A percentile compares a stretch with the other conserved stretches of the same genome.
These are phyloP conservation scores for Clavaria fumosa DNA, from an alignment of 768 basidiomycete species.

Conservation along the genomic window DNA sequence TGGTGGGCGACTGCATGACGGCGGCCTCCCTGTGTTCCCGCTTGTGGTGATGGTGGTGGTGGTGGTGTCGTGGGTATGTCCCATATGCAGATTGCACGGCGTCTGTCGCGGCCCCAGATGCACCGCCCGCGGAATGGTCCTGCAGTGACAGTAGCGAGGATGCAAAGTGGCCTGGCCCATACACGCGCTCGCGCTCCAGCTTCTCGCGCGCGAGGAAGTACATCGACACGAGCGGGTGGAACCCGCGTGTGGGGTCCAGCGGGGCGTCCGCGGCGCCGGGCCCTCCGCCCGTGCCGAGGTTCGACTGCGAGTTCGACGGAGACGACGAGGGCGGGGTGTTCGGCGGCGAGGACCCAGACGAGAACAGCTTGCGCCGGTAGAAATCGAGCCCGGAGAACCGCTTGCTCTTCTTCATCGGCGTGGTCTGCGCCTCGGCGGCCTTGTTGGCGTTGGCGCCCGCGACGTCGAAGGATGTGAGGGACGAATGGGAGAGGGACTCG, in stretches of 20 bases:
- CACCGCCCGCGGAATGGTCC: too few species aligned
- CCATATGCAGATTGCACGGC: too few species aligned
- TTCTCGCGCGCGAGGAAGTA: conserved; percentile 95
- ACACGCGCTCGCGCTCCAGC: conserved; percentile 85
- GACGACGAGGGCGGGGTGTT: conserved; percentile 31
- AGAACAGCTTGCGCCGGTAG: conserved; percentile 12
- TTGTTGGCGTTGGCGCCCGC: conserved; percentile 23
- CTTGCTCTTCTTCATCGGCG: not conserved
- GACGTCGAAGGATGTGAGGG: conserved; percentile 52
- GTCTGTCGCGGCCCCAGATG: conserved; percentile 8
- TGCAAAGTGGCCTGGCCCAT: conserved; percentile 89
- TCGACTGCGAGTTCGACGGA: conserved; percentile 28
- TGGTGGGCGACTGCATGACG: conserved; percentile 15
- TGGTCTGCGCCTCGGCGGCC: conserved; percentile 11
- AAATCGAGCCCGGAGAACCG: conserved; percentile 35
- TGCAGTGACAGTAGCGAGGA: conserved; percentile 66
- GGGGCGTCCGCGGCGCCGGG: conserved; percentile 36
- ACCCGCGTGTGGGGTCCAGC: conserved; percentile 81
- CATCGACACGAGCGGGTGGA: conserved; percentile 90
- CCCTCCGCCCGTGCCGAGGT: conserved; percentile 21
- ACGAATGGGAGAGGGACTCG: conserved; percentile 50
- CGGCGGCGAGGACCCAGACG: conserved; percentile 27
- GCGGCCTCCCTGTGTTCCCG: conserved; percentile 11
- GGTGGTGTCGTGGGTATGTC: conserved; percentile 8
- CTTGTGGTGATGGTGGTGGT: conserved; percentile 15